phyloP scores from a whole-genome alignment of 306 rosid genomes.

The Cajanus cajan region DNA sequence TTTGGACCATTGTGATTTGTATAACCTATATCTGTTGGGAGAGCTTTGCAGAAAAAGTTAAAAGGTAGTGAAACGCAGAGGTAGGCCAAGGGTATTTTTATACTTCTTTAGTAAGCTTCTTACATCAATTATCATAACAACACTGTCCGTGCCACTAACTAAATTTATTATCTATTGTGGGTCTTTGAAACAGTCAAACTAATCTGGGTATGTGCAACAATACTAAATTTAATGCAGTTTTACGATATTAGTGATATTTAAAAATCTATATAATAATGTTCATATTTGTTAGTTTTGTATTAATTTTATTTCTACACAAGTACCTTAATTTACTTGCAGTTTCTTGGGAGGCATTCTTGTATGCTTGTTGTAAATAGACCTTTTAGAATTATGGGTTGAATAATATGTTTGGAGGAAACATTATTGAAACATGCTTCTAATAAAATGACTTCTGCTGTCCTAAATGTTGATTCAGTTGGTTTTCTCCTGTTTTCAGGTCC shows the following conservation, averaged over 20 bases:
- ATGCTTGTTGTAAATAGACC: not conserved
- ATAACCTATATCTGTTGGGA: conserved; percentile 3
- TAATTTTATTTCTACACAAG: not conserved
- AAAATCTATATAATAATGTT: not conserved
- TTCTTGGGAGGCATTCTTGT: not conserved
- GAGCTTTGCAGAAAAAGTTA: not conserved
- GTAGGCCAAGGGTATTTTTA: not conserved
- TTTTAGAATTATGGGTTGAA: not conserved
- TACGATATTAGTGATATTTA: not conserved
- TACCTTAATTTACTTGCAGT: not conserved
- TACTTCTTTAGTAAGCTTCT: not conserved
- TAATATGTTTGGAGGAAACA: conserved; percentile 5
- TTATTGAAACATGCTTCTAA: conserved; percentile 3
- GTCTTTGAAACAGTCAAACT: conserved; percentile 20
- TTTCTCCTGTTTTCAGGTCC: conserved; percentile 50
- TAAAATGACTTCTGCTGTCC: conserved; percentile 12
- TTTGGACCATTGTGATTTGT: conserved; percentile 18
- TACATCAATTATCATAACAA: not conserved
- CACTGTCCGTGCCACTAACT: not conserved
- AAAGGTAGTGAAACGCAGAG: not conserved
- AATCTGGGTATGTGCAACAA: not conserved
- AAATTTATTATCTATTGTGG: not conserved
- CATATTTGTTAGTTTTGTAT: not conserved
- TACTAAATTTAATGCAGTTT: not conserved
- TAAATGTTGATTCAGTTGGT: conserved; percentile 23